phyloP scores from a whole-genome alignment of 2,329 filamentous ascomycete species.

The Trichoderma harzianum region DNA sequence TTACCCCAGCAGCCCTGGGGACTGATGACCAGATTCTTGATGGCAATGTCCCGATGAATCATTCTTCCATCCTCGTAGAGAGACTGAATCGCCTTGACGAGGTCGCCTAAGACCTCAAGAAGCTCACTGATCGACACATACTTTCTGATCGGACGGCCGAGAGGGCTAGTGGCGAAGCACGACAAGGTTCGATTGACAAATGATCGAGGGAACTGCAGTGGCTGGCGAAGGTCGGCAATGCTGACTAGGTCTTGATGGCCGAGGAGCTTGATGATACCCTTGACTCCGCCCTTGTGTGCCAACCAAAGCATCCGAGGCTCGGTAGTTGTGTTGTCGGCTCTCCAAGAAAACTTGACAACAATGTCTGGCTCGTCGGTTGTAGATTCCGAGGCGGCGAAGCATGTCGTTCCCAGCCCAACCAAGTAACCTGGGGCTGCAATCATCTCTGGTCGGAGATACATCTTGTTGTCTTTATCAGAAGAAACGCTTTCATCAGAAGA shows the following conservation, averaged over 20 bases:
- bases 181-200: neutral
- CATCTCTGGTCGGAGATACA: neutral
- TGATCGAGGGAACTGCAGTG: fast-evolving
- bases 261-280: neutral
- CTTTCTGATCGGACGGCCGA: neutral
- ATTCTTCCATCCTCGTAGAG: fast-evolving
- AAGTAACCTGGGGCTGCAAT: neutral
- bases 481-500: neutral
- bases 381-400: neutral
- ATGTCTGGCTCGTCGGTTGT: fast-evolving
- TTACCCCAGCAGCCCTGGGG: too few relatives aligned
- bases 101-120: neutral
- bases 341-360: neutral
- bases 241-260: neutral
- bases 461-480: neutral
- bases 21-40: neutral
- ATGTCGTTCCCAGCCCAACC: neutral
- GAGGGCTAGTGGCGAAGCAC: neutral
- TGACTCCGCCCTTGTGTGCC: too few relatives aligned
- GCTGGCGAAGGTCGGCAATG: neutral
- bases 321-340: fast-evolving
- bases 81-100: neutral
- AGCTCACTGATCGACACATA: fast-evolving
- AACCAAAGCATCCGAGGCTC: too few relatives aligned
- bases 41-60: neutral